phyloP scores from a whole-genome alignment of 345 rosid species.

The Citrus reticulata region DNA sequence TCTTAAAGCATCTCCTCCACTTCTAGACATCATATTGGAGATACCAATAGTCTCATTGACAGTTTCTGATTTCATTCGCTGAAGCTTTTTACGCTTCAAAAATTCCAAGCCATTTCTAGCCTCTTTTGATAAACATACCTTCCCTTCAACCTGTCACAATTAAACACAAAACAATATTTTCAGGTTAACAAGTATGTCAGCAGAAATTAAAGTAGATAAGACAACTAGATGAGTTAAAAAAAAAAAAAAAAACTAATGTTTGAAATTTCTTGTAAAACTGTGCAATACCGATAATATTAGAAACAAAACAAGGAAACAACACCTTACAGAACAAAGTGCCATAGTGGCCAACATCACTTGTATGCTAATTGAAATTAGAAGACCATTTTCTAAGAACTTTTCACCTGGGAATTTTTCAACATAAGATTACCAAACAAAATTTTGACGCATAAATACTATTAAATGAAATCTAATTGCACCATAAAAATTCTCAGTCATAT shows the following conservation, averaged over 20 bases:
- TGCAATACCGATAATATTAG: background rate
- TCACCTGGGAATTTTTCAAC: too few relatives aligned
- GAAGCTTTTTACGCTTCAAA: conserved; percentile 85
- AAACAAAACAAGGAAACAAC: background rate
- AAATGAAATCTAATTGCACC: too few relatives aligned
- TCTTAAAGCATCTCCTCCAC: conserved; percentile 84
- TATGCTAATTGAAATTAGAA: too few relatives aligned
- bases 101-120: conserved; percentile 64
- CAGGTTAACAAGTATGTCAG: background rate
- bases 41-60: conserved; percentile 35
- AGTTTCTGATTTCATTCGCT: conserved; percentile 58
- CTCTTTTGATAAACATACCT: conserved; percentile 69
- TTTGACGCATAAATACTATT: too few relatives aligned
- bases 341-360: too few relatives aligned
- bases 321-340: background rate
- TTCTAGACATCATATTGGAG: conserved; percentile 55
- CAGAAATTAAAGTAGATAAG: background rate
- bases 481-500: too few relatives aligned
- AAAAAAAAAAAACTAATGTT: background rate
- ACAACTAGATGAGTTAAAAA: background rate
- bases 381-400: too few relatives aligned
- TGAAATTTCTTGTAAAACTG: conserved; percentile 3
- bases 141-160: conserved; percentile 85
- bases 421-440: too few relatives aligned
- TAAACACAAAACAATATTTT: background rate